Evolutionary conservation across 2,329 filamentous ascomycete species (phyloP).

Genomic region (Trichophyton verrucosum): DNA sequence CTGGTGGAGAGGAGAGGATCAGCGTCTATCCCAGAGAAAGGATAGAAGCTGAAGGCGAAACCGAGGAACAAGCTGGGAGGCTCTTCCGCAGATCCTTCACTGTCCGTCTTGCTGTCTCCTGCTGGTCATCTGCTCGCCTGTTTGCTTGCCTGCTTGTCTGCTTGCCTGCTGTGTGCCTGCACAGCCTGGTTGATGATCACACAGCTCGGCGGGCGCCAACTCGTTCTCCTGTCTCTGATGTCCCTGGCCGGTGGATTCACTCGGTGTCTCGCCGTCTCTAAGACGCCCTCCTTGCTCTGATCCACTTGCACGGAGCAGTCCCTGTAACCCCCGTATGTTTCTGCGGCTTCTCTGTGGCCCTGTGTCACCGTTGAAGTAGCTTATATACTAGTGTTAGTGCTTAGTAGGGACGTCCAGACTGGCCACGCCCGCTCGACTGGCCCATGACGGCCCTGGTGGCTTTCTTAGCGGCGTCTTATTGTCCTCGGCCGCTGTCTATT

Average conservation of each 20-base stretch:
- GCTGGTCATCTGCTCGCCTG: not conserved
- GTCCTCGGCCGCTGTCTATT: not conserved
- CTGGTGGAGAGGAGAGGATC: not conserved
- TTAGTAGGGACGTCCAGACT: not conserved
- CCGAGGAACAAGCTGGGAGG: not conserved
- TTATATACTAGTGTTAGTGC: too few relatives aligned
- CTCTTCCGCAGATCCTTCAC: too few relatives aligned
- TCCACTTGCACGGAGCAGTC: not conserved
- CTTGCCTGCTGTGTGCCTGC: not conserved
- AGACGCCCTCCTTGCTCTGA: not conserved
- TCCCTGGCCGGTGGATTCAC: not conserved
- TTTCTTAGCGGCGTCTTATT: not conserved
- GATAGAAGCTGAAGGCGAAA: not conserved
- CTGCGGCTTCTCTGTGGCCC: not conserved
- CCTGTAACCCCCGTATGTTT: not conserved
- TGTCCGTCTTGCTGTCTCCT: too few relatives aligned
- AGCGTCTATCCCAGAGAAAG: not conserved
- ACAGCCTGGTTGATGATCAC: not conserved
- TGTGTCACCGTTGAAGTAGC: not conserved
- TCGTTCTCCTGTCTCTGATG: not conserved
- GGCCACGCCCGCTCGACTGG: not conserved
- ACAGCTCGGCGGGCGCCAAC: not conserved
- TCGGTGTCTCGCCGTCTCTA: not conserved
- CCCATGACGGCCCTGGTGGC: not conserved
- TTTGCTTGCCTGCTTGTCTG: not conserved